These are phyloP conservation scores for Plasmodium adleri DNA, from an alignment of 169 alveolate species.

Conservation along the genomic window DNA sequence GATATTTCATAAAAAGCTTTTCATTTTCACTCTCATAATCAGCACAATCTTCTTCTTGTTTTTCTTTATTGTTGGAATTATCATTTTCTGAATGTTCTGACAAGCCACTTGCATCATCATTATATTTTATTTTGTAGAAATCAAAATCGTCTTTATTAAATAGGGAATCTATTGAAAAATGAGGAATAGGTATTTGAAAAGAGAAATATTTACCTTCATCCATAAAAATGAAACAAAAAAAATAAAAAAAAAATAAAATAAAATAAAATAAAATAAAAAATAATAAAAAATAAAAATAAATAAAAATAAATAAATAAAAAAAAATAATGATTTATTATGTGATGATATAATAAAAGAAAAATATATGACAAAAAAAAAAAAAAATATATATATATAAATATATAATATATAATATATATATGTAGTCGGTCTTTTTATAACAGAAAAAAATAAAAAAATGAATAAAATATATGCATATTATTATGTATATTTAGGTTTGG, in stretches of 20 bases:
- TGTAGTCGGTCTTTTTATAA: no score
- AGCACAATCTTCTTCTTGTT: neutral
- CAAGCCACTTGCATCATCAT: neutral
- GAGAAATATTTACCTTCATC: constrained; percentile 28
- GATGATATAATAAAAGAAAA: no score
- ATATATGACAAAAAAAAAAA: no score
- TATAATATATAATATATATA: no score
- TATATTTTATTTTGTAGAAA: constrained; percentile 36
- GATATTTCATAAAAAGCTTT: constrained; percentile 43
- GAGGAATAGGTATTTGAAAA: constrained; percentile 56
- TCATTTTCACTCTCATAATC: constrained; percentile 68
- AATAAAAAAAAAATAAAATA: neutral
- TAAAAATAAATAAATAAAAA: neutral
- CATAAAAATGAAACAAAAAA: constrained; percentile 62
- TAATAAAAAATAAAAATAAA: neutral
- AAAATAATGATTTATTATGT: no score
- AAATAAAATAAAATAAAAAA: constrained; percentile 1
- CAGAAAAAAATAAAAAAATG: no score
- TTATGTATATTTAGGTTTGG: no score
- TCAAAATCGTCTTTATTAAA: constrained; percentile 55
- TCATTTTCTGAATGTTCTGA: neutral
- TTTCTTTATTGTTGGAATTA: neutral
- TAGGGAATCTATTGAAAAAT: constrained; percentile 18
- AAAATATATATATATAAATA: no score
- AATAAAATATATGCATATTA: no score